phyloP scores from a whole-genome alignment of 495 filamentous ascomycete genomes.

The Podospora australis region DNA sequence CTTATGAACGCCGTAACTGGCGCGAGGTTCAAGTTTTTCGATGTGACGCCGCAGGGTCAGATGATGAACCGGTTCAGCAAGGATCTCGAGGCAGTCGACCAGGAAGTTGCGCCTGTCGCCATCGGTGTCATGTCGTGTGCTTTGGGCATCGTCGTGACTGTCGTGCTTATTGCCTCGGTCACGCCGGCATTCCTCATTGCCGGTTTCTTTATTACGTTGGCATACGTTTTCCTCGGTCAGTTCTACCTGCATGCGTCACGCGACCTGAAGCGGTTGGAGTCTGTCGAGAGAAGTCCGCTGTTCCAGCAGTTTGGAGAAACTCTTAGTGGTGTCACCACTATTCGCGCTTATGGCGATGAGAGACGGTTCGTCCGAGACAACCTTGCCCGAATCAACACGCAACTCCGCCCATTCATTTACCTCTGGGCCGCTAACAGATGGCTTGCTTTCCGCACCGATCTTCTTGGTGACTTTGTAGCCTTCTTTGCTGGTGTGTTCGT shows the following conservation, averaged over 20 bases:
- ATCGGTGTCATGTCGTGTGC: conserved; percentile 53
- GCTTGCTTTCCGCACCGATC: conserved; percentile 89
- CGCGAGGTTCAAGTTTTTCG: conserved; percentile 95
- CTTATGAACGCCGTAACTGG: conserved; percentile 75
- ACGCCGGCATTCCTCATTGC: conserved; percentile 90
- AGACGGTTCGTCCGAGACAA: conserved; percentile 92
- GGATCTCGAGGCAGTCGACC: conserved; percentile 90
- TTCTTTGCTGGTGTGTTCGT: conserved; percentile 95
- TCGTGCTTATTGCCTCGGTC: conserved; percentile 84
- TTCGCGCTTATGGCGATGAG: conserved; percentile 93
- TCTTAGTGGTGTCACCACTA: conserved; percentile 90
- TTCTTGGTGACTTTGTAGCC: conserved; percentile 82
- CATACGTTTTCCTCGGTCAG: conserved; percentile 76
- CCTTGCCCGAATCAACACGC: conserved; percentile 77
- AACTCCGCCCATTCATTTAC: conserved; percentile 90
- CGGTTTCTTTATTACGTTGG: conserved; percentile 71
- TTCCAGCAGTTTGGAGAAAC: conserved; percentile 99
- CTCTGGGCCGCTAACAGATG: conserved; percentile 97
- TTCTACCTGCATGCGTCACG: conserved; percentile 89
- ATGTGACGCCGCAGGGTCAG: conserved; percentile 91
- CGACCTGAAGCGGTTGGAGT: conserved; percentile 92
- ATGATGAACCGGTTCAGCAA: conserved; percentile 99
- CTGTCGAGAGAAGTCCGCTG: conserved; percentile 85
- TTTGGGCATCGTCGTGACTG: conserved; percentile 71
- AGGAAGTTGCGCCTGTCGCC: conserved; percentile 89